A percentile compares a stretch with the other conserved stretches of the same genome.
phyloP scores from a whole-genome alignment of 169 alveolate genomes.

The Nephromyces sp. region DNA sequence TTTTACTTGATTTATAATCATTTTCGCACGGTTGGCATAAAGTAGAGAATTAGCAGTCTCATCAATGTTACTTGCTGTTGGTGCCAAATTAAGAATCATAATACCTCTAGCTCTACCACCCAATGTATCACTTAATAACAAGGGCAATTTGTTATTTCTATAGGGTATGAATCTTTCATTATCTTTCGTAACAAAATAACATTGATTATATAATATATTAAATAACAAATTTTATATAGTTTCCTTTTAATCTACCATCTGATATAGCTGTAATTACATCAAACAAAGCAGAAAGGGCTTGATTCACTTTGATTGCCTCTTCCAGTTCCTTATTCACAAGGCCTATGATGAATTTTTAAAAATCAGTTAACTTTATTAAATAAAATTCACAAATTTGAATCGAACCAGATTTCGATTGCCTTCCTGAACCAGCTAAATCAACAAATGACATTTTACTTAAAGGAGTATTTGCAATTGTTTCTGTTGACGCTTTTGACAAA shows the following conservation, averaged over 20 bases:
- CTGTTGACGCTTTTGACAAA: slow-evolving; percentile 49
- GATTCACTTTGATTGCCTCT: slow-evolving; percentile 73
- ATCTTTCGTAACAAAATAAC: not conserved
- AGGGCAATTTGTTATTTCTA: slow-evolving; percentile 72
- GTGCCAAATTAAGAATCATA: slow-evolving; percentile 76
- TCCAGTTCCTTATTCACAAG: slow-evolving; percentile 46
- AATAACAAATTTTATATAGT: not conserved
- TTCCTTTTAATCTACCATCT: slow-evolving; percentile 12
- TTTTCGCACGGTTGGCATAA: slow-evolving; percentile 73
- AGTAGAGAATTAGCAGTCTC: slow-evolving; percentile 66
- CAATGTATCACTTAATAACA: slow-evolving; percentile 75
- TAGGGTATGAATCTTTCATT: slow-evolving; percentile 67
- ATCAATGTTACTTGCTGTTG: slow-evolving; percentile 71
- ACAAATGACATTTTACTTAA: slow-evolving; percentile 69
- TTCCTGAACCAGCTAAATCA: slow-evolving; percentile 83
- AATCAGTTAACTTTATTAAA: too few relatives aligned
- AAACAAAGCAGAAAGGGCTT: slow-evolving; percentile 70
- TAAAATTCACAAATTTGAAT: not conserved
- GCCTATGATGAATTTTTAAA: not conserved
- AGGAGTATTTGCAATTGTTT: slow-evolving; percentile 46
- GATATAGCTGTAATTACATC: slow-evolving; percentile 78
- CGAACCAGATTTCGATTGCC: slow-evolving; percentile 36
- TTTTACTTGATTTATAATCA: slow-evolving; percentile 59
- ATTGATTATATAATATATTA: not conserved
- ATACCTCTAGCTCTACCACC: slow-evolving; percentile 76